phyloP scores from a whole-genome alignment of 257 asterid genomes.

The Cruciata laevipes region DNA sequence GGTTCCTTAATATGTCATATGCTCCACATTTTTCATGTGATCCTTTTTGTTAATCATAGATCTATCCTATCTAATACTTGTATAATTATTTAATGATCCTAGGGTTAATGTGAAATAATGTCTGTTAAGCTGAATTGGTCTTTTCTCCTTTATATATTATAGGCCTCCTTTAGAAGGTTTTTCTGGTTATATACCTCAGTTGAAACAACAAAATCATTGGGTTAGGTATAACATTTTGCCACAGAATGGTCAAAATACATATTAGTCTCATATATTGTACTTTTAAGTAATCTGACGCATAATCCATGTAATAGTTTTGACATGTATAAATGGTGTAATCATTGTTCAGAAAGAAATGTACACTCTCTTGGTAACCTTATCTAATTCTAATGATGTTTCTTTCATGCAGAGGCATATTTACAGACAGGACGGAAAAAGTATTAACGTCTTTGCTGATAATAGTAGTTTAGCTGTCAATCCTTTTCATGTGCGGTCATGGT shows the following conservation, averaged over 20 bases:
- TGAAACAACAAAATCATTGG: not conserved
- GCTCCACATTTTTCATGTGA: not conserved
- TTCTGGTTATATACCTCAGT: not conserved
- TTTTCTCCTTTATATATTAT: not conserved
- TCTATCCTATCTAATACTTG: not conserved
- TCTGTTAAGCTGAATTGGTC: not conserved
- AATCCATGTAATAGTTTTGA: not conserved
- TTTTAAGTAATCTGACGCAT: not conserved
- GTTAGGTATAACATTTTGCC: not conserved
- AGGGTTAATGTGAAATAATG: not conserved
- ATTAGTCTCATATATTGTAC: not conserved
- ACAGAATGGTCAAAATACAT: not conserved
- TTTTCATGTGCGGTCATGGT: conserved; percentile 73
- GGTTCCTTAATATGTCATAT: too few species aligned
- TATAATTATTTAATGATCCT: not conserved
- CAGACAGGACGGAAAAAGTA: conserved; percentile 50
- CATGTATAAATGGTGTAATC: not conserved
- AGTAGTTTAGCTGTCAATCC: conserved; percentile 85
- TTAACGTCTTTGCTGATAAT: conserved; percentile 64
- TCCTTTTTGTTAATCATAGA: not conserved
- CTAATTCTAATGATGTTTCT: conserved; percentile 7
- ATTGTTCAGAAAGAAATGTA: not conserved
- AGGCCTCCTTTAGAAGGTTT: not conserved
- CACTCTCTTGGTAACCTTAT: not conserved
- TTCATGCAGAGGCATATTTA: conserved; percentile 70